Evolutionary conservation across 1,284 basidiomycete genomes (phyloP).

Genomic region (Pseudozyma pruni): DNA sequence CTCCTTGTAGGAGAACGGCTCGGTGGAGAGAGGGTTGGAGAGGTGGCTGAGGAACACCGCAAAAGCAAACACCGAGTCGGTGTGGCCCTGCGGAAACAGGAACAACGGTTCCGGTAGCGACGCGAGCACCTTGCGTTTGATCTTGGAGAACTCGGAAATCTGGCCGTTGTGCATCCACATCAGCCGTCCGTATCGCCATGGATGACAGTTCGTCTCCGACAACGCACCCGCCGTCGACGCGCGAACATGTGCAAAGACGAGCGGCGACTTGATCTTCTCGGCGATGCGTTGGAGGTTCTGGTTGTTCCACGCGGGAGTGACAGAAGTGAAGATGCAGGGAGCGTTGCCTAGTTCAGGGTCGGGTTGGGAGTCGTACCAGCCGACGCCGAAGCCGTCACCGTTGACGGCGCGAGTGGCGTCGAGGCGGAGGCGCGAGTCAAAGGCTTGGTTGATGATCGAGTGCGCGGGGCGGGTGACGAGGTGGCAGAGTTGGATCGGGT

Average conservation of each 20-base stretch:
- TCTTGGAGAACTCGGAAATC: constrained; percentile 56
- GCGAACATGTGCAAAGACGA: constrained; percentile 63
- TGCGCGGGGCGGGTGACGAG: constrained; percentile 90
- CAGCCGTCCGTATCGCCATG: constrained; percentile 61
- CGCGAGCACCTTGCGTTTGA: constrained; percentile 57
- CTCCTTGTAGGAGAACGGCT: constrained; percentile 47
- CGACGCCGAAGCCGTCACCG: constrained; percentile 96
- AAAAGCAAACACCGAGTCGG: constrained; percentile 63
- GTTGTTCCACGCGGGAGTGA: constrained; percentile 74
- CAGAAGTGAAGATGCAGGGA: constrained; percentile 95
- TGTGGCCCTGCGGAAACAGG: constrained; percentile 61
- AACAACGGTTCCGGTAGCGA: constrained; percentile 58
- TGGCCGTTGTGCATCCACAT: constrained; percentile 68
- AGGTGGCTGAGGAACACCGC: constrained; percentile 61
- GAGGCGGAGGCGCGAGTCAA: constrained; percentile 69
- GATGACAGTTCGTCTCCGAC: constrained; percentile 64
- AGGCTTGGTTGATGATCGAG: constrained; percentile 75
- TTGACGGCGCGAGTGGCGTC: constrained; percentile 64
- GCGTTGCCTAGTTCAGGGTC: constrained; percentile 52
- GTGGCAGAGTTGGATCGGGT: constrained; percentile 69
- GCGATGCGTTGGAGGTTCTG: constrained; percentile 61
- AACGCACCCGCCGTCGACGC: constrained; percentile 61
- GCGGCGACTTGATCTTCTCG: constrained; percentile 64
- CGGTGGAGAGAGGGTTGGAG: constrained; percentile 32
- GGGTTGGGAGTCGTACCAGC: constrained; percentile 72